Percentiles rank a stretch among this genome's conserved stretches.
Conservation (phyloP, 768 basidiomycete species). For the Basidioascus undulatus region DNA sequence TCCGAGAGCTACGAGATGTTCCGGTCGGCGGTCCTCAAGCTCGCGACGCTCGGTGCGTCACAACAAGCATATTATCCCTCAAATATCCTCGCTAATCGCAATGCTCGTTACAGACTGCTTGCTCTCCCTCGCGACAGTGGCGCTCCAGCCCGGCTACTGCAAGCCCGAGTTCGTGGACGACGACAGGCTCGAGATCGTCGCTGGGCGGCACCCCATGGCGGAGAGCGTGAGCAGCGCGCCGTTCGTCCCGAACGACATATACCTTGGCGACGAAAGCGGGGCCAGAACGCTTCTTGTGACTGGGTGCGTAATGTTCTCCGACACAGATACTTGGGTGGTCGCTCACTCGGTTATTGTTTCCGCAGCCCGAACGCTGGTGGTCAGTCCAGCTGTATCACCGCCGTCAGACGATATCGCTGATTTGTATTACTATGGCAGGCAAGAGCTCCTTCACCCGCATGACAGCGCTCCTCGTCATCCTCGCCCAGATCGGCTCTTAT, state of each 20-base stretch:
- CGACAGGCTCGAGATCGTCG: conserved; percentile 41
- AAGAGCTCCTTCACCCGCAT: conserved; percentile 67
- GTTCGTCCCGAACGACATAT: conserved; percentile 61
- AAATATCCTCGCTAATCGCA: too few species aligned
- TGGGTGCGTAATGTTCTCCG: neutral
- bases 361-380: conserved; percentile 34
- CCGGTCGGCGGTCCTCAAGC: conserved; percentile 48
- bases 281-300: too few species aligned
- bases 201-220: conserved; percentile 85
- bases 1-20: conserved; percentile 43
- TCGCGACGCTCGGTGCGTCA: conserved; percentile 36
- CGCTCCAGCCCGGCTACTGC: conserved; percentile 41
- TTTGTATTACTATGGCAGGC: conserved; percentile 19
- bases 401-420: conserved; percentile 27
- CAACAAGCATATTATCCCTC: too few species aligned
- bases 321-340: neutral
- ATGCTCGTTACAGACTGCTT: conserved; percentile 52
- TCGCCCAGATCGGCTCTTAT: conserved; percentile 40
- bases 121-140: conserved; percentile 55
- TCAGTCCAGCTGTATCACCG: conserved; percentile 45
- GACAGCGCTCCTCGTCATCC: conserved; percentile 37
- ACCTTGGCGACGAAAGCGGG: conserved; percentile 37
- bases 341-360: neutral
- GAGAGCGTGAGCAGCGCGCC: conserved; percentile 53
- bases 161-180: conserved; percentile 50